Conservation (phyloP, 2,329 filamentous ascomycete genomes). For the Alternaria brassicicola region DNA sequence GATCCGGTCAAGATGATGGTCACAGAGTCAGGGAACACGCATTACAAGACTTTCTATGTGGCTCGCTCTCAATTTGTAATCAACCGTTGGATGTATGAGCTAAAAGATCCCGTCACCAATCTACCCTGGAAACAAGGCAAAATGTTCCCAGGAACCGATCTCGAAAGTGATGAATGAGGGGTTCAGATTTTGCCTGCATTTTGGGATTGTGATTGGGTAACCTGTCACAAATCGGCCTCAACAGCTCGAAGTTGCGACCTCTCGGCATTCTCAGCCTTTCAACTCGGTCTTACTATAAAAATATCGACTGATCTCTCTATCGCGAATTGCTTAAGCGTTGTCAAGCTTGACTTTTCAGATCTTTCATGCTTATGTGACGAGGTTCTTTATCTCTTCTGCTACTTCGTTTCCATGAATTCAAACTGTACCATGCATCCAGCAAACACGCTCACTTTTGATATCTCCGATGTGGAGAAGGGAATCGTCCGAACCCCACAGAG, state of each 20-base stretch:
- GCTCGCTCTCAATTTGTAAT: background rate
- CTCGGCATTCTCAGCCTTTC: background rate
- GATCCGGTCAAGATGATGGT: background rate
- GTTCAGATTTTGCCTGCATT: no score
- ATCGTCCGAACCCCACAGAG: background rate
- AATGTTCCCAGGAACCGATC: background rate
- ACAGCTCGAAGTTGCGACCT: background rate
- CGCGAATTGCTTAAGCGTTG: background rate
- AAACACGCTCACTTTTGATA: background rate
- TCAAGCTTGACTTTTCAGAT: background rate
- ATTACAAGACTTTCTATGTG: background rate
- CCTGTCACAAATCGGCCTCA: background rate
- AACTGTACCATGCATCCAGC: background rate
- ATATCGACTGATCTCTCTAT: background rate
- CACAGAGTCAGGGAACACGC: background rate
- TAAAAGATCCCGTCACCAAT: background rate
- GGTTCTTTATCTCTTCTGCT: background rate
- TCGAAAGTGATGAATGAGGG: background rate
- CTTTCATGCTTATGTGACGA: background rate
- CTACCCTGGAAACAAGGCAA: background rate
- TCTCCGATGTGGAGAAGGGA: background rate
- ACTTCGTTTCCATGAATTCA: background rate
- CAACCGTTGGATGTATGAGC: background rate
- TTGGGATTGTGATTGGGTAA: background rate
- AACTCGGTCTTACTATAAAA: background rate